These are phyloP conservation scores for Gentiana straminea DNA, from an alignment of 257 asterid genomes.

Conservation along the genomic window DNA sequence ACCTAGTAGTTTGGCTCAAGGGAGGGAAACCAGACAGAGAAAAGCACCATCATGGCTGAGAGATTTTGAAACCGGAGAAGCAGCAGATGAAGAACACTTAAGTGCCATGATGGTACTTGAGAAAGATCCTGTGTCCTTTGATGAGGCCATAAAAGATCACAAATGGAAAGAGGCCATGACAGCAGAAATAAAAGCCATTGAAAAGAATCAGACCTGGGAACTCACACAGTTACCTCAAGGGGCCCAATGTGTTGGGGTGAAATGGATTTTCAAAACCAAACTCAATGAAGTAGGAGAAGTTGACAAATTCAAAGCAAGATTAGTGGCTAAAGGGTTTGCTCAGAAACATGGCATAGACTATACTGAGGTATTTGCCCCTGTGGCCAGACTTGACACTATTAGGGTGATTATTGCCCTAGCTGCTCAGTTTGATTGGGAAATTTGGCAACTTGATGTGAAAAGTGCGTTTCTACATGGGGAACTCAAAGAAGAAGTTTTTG, in stretches of 20 bases:
- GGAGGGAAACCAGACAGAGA: neutral
- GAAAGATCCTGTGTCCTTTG: neutral
- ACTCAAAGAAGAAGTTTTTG: neutral
- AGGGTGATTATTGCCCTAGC: neutral
- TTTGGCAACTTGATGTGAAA: constrained; percentile 4
- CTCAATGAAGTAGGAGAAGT: constrained; percentile 7
- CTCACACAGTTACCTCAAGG: neutral
- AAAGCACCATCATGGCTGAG: neutral
- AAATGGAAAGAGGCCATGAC: constrained; percentile 1
- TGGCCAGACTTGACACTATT: neutral
- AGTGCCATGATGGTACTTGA: neutral
- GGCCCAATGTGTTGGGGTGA: neutral
- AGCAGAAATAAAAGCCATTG: neutral
- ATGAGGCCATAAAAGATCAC: neutral
- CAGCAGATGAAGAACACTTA: neutral
- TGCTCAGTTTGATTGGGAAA: no score
- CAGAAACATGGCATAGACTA: neutral
- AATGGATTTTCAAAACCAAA: constrained; percentile 1
- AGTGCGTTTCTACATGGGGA: no score
- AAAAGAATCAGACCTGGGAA: neutral
- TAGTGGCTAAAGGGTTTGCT: neutral
- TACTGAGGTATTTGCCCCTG: neutral
- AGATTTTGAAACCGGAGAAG: neutral
- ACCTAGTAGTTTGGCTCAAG: no score
- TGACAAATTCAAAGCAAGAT: neutral